Evolutionary conservation across 2,329 filamentous ascomycete species (phyloP).

Genomic region (Chaetomiaceae sp.): DNA sequence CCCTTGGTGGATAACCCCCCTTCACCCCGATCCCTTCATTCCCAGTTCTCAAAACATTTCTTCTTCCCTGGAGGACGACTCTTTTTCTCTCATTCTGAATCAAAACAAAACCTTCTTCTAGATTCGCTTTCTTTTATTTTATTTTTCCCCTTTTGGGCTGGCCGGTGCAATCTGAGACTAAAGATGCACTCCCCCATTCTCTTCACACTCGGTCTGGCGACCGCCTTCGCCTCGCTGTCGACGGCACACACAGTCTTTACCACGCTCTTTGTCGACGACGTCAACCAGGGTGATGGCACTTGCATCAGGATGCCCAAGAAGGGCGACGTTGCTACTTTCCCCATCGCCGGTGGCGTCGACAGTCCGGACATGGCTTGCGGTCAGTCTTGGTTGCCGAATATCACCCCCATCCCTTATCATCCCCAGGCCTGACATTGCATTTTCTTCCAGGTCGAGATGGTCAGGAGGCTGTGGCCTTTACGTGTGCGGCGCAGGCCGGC

Average conservation of each 20-base stretch:
- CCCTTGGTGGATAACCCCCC: not conserved
- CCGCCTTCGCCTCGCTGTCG: constrained; percentile 33
- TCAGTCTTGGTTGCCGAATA: constrained; percentile 36
- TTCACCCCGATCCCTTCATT: not conserved
- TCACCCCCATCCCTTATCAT: constrained; percentile 18
- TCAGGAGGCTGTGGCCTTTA: constrained; percentile 41
- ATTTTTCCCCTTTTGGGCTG: not conserved
- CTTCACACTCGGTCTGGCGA: constrained; percentile 32
- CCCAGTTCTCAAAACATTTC: not conserved
- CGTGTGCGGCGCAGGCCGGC: constrained; percentile 46
- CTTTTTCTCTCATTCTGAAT: not conserved
- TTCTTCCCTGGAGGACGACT: not conserved
- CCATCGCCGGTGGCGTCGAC: constrained; percentile 49
- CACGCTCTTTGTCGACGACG: constrained; percentile 56
- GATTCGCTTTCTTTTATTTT: not conserved
- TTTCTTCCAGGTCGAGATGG: constrained; percentile 40
- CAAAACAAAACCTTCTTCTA: not conserved
- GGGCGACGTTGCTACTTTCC: constrained; percentile 47
- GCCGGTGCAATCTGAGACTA: not conserved
- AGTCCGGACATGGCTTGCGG: constrained; percentile 67
- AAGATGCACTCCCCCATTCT: constrained; percentile 35
- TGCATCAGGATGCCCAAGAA: constrained; percentile 64
- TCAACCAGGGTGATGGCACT: constrained; percentile 64
- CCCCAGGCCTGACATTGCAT: constrained; percentile 11
- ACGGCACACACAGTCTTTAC: constrained; percentile 60